Base-by-base conservation (phyloP, 345 rosid species). In the Barbarea vulgaris region DNA sequence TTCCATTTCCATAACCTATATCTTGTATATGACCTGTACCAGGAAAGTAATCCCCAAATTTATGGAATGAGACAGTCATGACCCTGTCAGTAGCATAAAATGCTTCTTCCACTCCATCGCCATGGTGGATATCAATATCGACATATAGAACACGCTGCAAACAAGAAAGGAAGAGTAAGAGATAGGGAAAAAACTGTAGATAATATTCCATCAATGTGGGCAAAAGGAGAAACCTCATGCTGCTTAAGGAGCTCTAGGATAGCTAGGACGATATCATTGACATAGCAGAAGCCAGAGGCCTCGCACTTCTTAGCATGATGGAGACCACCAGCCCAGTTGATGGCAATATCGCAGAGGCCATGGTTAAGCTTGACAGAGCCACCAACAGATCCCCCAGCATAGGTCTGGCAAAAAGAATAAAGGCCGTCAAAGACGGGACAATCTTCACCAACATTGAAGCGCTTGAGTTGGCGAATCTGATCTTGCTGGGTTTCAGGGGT, bases 21-120 rank as follows among this genome's bases (percentile, higher is more conserved):
- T 87, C 91, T 18, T 82, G 84, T 30, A 84, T 63, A 81, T 84
- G 87, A 12, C 89, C 89, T 7, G 91, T 88, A 25, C 91, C 93
- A 1, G 89, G 83, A 72, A 85, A 88, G 72, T 87, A 88, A 64
- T 88, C 93, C 36, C 91, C 89, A 71, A 85, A 88, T 61, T 86
- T 88, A 69, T 88, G 93, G 67, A 88, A 87, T 0, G 91, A 88
- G 73, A 87, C 88, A 28, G 91, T 88, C 88, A 87, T 87, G 64
- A 88, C 93, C 67, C 88, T 85, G 67, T 88, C 87, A 18, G 89
- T 85, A 18, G 91, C 84, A 77, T 87, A 88, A 79, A 89, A 87
- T n/a, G 91, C 91, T 81, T 87, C 91, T 70, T 88, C 91, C 52
- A 87, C 88, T 17, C 89, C 91, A 66, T 88, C 93, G 22, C 89